Percentiles rank a stretch among this genome's conserved stretches.
These are phyloP conservation scores for Eustoma russellianum DNA, from an alignment of 257 asterid genomes.

Conservation along the genomic window DNA sequence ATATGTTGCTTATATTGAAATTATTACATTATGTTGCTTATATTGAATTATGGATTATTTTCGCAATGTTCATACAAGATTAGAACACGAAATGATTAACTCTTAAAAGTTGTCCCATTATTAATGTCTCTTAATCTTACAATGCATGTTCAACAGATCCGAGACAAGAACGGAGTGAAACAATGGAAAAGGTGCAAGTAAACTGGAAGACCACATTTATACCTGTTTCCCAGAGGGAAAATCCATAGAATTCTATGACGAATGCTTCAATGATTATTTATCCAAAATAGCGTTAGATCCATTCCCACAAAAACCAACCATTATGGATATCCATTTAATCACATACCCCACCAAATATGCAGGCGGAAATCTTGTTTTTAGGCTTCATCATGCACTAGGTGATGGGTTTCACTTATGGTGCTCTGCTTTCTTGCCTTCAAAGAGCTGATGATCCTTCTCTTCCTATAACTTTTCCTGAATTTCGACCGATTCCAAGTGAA, in stretches of 20 bases:
- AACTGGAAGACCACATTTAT: conserved; percentile 17
- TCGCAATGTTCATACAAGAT: too few species aligned
- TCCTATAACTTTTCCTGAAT: conserved; percentile 25
- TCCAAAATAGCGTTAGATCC: conserved; percentile 23
- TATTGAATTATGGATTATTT: too few species aligned
- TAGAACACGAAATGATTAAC: too few species aligned
- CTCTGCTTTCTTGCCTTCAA: conserved; percentile 34
- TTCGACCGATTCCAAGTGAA: conserved; percentile 1
- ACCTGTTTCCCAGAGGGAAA: conserved; percentile 20
- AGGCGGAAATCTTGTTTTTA: conserved; percentile 25
- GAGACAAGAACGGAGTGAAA: conserved; percentile 21
- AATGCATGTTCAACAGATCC: conserved; percentile 8
- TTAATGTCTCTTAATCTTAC: too few species aligned
- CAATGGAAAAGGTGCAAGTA: conserved; percentile 31
- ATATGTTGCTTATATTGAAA: too few species aligned
- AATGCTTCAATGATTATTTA: conserved; percentile 26
- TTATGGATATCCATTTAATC: conserved; percentile 33
- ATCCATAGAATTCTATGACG: conserved; percentile 23
- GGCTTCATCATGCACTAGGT: conserved; percentile 36
- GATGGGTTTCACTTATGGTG: conserved; percentile 39
- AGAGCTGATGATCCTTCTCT: conserved; percentile 32
- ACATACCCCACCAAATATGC: conserved; percentile 32
- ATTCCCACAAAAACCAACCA: conserved; percentile 26
- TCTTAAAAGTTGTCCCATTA: too few species aligned
- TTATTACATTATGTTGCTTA: too few species aligned